phyloP scores from a whole-genome alignment of 75 land plant genomes.

The Pseudotsuga menziesii region DNA sequence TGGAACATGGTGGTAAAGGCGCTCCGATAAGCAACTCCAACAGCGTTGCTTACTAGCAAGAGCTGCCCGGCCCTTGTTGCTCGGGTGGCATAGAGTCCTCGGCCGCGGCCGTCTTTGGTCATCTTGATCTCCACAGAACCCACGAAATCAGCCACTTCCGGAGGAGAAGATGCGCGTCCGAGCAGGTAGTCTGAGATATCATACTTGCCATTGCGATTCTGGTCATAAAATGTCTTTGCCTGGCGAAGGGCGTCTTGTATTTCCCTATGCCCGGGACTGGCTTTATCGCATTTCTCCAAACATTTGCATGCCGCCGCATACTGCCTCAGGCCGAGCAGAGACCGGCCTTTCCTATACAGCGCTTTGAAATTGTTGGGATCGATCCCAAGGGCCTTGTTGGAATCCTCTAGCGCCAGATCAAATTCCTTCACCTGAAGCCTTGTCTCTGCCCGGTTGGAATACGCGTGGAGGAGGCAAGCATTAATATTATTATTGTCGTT shows the following conservation, averaged over 20 bases:
- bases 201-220: neutral
- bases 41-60: slow-evolving; percentile 26
- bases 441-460: slow-evolving; percentile 34
- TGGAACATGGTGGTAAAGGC: neutral
- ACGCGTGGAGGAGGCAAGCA: slow-evolving; percentile 11
- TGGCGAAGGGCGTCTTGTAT: slow-evolving; percentile 5
- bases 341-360: slow-evolving; percentile 22
- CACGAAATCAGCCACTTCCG: slow-evolving; percentile 9
- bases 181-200: neutral
- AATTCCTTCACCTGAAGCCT: slow-evolving; percentile 13
- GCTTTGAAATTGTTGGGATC: slow-evolving; percentile 23
- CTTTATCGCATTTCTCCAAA: neutral
- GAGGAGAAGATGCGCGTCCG: neutral
- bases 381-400: slow-evolving; percentile 14
- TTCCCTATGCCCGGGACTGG: slow-evolving; percentile 6
- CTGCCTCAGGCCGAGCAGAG: slow-evolving; percentile 17
- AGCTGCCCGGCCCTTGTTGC: slow-evolving; percentile 22
- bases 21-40: slow-evolving; percentile 11
- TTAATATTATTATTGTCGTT: neutral
- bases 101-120: slow-evolving; percentile 13
- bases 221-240: neutral
- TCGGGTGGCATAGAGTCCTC: slow-evolving; percentile 24
- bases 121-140: slow-evolving; percentile 18
- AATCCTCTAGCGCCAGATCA: slow-evolving; percentile 17
- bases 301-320: neutral